Percentiles rank a stretch among this genome's conserved stretches.
Conservation (phyloP, 1,139 yeast genomes). For the Diutina pseudorugosa region DNA sequence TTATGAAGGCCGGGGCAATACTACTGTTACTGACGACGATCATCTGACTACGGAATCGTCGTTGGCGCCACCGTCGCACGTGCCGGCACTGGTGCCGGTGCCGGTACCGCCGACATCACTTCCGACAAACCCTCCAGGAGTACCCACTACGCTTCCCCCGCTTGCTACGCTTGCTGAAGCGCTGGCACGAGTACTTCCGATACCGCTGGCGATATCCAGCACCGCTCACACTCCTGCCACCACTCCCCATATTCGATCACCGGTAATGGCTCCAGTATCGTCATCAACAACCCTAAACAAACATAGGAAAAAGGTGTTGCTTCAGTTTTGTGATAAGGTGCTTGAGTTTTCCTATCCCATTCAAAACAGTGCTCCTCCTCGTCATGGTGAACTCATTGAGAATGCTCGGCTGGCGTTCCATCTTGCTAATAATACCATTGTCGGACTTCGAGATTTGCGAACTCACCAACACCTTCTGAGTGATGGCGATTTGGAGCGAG, state of each 20-base stretch:
- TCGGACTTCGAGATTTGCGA: background rate
- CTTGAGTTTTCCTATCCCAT: constrained; percentile 53
- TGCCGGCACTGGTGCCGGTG: background rate
- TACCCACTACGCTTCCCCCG: background rate
- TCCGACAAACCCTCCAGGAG: too few species aligned
- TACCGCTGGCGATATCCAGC: background rate
- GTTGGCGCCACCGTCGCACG: background rate
- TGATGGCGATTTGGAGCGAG: constrained; percentile 19
- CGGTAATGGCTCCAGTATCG: background rate
- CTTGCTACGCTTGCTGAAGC: background rate
- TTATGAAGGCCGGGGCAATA: background rate
- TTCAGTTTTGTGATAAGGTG: constrained; percentile 29
- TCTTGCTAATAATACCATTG: constrained; percentile 8
- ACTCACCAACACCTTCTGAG: background rate
- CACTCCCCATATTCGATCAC: background rate
- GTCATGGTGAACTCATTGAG: constrained; percentile 51
- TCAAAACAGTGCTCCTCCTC: constrained; percentile 54
- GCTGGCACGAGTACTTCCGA: background rate
- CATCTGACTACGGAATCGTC: too few species aligned
- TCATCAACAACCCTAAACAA: background rate
- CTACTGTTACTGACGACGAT: background rate
- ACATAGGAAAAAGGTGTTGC: constrained; percentile 14
- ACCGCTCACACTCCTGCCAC: background rate
- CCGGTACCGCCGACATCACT: background rate
- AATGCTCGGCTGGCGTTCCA: constrained; percentile 58